Evolutionary conservation across 164 flowering plant species (phyloP), one percentile per base, ranked within the genome.

Genomic region (Hamamelis virginiana): DNA sequence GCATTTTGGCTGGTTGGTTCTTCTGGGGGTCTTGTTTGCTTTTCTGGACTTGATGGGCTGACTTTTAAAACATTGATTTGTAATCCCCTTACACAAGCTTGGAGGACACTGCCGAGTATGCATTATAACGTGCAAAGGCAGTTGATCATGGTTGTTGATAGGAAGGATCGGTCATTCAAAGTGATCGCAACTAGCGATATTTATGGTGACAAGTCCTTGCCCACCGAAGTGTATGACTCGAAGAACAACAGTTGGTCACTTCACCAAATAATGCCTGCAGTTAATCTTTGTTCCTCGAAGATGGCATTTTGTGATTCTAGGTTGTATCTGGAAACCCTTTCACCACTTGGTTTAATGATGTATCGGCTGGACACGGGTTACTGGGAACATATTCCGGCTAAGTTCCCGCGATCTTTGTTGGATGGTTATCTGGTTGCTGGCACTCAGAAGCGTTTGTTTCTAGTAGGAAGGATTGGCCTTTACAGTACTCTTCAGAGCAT

Each of bases 361-460:
- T 92, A 89, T 75, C 76, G 80, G 18, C 64, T 90, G 12, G 97
- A 91, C 66, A 77, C 85, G 0, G 90, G 97, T 14, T 73, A 78
- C 8, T 92, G 97, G 98, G 97, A 94, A 70, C 96, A 94, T 59
- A 88, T 94, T 57, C 97, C 97, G 1, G 97, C 95, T 9, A 94
- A 85, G 71, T 91, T 94, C 72, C 98, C 98, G 0, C 75, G 94
- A 13, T 92, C 95, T 19, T 77, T 94, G 64, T 78, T 94, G 82
- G 97, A 94, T 75, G 98, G 97, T 45, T 91, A 94, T 76, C 71
- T 94, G 72, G 91, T 94, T 67, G 95, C 98, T 51, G 98, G 98
- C 6, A 82, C 88, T 0, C 88, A 87, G 26, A 92, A 91, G 73
- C 91, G 97, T 23, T 74, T 94, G 69, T 92, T 94, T 80, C 80